These are phyloP conservation scores for Phytophthora crassamura DNA, from an alignment of 352 stramenopile species.

Conservation along the genomic window DNA sequence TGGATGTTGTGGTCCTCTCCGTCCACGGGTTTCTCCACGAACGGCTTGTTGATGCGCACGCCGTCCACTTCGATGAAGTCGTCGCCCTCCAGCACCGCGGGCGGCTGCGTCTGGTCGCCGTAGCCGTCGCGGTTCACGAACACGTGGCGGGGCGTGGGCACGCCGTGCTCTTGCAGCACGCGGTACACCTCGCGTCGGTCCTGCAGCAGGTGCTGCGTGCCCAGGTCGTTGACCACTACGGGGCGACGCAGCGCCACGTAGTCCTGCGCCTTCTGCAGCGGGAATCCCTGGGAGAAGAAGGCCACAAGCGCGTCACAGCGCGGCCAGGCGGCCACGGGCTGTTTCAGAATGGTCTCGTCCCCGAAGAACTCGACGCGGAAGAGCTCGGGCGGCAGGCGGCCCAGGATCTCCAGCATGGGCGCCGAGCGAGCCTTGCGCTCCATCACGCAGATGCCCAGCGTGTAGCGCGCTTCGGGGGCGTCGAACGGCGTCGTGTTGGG, in stretches of 20 bases:
- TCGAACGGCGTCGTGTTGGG: slow-evolving; percentile 30
- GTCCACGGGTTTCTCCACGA: slow-evolving; percentile 99
- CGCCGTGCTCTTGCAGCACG: slow-evolving; percentile 91
- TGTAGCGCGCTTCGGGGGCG: slow-evolving; percentile 46
- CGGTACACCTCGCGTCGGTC: slow-evolving; percentile 96
- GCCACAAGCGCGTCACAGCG: slow-evolving; percentile 97
- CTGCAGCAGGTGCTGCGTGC: slow-evolving; percentile 94
- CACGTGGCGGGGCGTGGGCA: slow-evolving; percentile 96
- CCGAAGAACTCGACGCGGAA: slow-evolving; percentile 98
- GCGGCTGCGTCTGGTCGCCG: slow-evolving; percentile 39
- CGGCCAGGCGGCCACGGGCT: slow-evolving; percentile 94
- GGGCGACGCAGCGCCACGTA: slow-evolving; percentile 96
- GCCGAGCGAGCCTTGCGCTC: slow-evolving; percentile 97
- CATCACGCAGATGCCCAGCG: slow-evolving; percentile 98
- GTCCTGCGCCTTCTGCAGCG: slow-evolving; percentile 95
- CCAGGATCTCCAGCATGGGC: slow-evolving; percentile 97
- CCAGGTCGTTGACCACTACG: slow-evolving; percentile 98
- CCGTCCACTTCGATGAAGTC: slow-evolving; percentile 92
- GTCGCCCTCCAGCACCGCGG: slow-evolving; percentile 71
- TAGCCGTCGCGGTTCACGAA: slow-evolving; percentile 96
- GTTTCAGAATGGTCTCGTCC: slow-evolving; percentile 96
- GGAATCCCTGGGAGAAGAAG: slow-evolving; percentile 99
- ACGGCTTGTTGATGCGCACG: slow-evolving; percentile 98
- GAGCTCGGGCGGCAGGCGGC: slow-evolving; percentile 80
- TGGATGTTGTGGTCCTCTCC: slow-evolving; percentile 99